Base-by-base conservation (phyloP, 768 basidiomycete species). In the Suillus discolor region DNA sequence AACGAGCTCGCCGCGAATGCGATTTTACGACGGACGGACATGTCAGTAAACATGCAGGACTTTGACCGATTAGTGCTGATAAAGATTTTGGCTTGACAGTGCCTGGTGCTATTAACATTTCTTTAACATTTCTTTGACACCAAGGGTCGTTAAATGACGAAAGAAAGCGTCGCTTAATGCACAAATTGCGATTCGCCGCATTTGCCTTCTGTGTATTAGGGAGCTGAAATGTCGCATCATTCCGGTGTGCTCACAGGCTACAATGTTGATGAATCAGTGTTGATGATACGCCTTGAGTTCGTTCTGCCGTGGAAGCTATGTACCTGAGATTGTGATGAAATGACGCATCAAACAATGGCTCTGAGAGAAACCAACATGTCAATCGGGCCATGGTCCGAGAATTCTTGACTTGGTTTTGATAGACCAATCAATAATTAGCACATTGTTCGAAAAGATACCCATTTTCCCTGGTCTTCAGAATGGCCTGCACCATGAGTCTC, bases 391-490 rank as follows among this genome's bases (percentile, higher is more conserved):
- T 73, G 3, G 84, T 78, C 9, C 16, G 51, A 11, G 81, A 34
- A 0, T 77, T 20, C 81, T 82, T 83, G 68, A 53, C 59, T 20
- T 38, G 20, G 59, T 20, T 8, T 20, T 12, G 8, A 69, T 79
- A 49, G 66, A 85, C 88, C 86, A 69, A 84, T 75, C 71, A 7
- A 78, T 62, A 1, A 75, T 72, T 51, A 8, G 15, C 8, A 20
- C 93, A 66, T 93, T 93, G 72, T 93, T 93, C 49, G 93, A 88
- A 2, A 93, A 74, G 0, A 94, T 78, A 65, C 93, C 91, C 47
- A 93, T 87, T 79, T 0, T 79, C 77, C 47, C 47, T 25, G 23
- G 6, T 49, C 23, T 49, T 49, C 15, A 87, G 75, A 66, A 93
- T 81, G 2, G 81, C 74, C 38, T 83, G 71, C 12, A 92, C 77